These are phyloP conservation scores for Xylariaceae sp. DNA, from an alignment of 2,329 filamentous ascomycete genomes.

Conservation along the genomic window DNA sequence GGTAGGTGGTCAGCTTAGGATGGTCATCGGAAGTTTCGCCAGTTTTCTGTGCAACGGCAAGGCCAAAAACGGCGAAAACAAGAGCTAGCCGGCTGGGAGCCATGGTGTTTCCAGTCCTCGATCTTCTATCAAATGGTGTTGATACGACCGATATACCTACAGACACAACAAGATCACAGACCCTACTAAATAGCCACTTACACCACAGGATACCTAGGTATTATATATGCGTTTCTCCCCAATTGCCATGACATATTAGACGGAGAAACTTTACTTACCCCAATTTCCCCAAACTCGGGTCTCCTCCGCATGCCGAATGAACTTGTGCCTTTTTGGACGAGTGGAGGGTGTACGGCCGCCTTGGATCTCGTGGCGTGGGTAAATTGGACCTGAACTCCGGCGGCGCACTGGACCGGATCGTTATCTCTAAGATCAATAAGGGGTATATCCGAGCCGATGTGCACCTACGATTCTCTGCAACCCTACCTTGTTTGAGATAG, in stretches of 20 bases:
- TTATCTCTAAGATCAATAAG: constrained; percentile 10
- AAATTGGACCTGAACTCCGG: constrained; percentile 25
- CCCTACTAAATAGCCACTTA: constrained; percentile 11
- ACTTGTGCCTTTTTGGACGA: constrained; percentile 25
- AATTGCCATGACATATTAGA: constrained; percentile 1
- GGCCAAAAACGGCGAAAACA: constrained; percentile 34
- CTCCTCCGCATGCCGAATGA: constrained; percentile 22
- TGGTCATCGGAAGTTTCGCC: constrained; percentile 46
- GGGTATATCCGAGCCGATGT: constrained; percentile 17
- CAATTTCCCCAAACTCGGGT: constrained; percentile 18
- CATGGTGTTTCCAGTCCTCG: constrained; percentile 24
- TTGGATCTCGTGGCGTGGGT: constrained; percentile 12
- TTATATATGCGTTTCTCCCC: constrained; percentile 8
- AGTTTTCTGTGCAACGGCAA: constrained; percentile 40
- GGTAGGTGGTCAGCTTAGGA: constrained; percentile 51
- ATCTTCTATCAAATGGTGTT: not conserved
- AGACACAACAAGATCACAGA: constrained; percentile 17
- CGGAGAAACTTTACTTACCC: constrained; percentile 4
- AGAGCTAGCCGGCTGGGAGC: constrained; percentile 29
- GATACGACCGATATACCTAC: not conserved
- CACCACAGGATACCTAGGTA: not conserved
- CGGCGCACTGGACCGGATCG: constrained; percentile 11
- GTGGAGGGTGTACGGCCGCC: constrained; percentile 26
- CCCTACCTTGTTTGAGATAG: not conserved
- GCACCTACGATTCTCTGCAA: constrained; percentile 7